Conservation (phyloP, 2,329 filamentous ascomycete genomes). For the Scolecobasidium constrictum region DNA sequence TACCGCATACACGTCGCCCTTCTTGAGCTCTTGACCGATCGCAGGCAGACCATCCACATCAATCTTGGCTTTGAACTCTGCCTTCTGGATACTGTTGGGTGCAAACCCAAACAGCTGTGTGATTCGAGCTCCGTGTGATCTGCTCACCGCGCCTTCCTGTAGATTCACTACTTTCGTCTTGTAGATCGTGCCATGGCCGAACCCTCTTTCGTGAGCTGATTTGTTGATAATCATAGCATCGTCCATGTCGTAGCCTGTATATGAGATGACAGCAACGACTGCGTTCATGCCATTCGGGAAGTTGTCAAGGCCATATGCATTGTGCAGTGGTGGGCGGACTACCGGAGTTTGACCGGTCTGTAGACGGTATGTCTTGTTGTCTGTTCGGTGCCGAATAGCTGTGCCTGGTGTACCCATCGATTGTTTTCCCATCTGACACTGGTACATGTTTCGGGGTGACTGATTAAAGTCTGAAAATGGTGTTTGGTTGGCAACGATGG, state of each 20-base stretch:
- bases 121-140: constrained; percentile 55
- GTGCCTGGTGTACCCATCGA: constrained; percentile 95
- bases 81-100: constrained; percentile 60
- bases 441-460: constrained; percentile 97
- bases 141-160: constrained; percentile 62
- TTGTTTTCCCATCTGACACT: constrained; percentile 99
- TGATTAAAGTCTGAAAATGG: constrained; percentile 99
- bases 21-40: constrained; percentile 64
- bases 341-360: constrained; percentile 95
- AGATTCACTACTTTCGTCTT: constrained; percentile 90
- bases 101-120: constrained; percentile 87
- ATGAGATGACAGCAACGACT: constrained; percentile 94
- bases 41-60: constrained; percentile 82
- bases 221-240: constrained; percentile 99
- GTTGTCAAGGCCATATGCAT: constrained; percentile 93
- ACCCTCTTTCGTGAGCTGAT: constrained; percentile 88
- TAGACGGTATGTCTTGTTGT: constrained; percentile 92
- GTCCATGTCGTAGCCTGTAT: constrained; percentile 99
- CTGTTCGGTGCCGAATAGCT: constrained; percentile 73
- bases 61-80: constrained; percentile 58
- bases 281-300: constrained; percentile 96
- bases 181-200: constrained; percentile 92
- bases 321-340: constrained; percentile 84
- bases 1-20: constrained; percentile 78
- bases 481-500: constrained; percentile 96